Conservation (phyloP, 352 stramenopile genomes). For the Globisporangium canariense region DNA sequence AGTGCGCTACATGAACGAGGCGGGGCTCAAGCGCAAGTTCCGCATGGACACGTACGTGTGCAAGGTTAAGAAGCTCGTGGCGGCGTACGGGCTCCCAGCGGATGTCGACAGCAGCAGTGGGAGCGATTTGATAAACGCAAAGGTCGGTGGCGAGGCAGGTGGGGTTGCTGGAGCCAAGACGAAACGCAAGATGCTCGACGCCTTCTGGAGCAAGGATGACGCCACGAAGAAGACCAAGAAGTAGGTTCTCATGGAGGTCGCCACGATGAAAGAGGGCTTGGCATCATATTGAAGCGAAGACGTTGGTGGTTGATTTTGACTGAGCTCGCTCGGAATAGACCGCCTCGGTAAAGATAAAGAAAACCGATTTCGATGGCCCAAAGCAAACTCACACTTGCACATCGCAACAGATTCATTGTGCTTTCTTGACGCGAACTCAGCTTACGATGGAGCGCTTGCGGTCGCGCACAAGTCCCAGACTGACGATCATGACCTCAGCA, state of each 20-base stretch:
- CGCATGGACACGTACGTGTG: slow-evolving; percentile 87
- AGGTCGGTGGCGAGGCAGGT: background rate
- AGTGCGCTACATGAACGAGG: slow-evolving; percentile 99
- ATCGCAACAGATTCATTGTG: background rate
- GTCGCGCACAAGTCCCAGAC: slow-evolving; percentile 11
- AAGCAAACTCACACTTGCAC: background rate
- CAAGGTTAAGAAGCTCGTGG: slow-evolving; percentile 41
- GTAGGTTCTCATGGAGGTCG: background rate
- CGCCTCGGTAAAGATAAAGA: background rate
- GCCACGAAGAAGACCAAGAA: slow-evolving; percentile 7
- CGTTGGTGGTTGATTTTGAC: background rate
- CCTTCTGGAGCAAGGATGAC: slow-evolving; percentile 14
- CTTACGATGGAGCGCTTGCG: slow-evolving; percentile 8
- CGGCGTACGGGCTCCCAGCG: background rate
- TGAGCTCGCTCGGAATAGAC: background rate
- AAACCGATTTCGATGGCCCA: background rate
- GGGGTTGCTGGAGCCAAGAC: slow-evolving; percentile 6
- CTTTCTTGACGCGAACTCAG: background rate
- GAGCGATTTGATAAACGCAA: background rate
- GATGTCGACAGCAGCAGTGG: background rate
- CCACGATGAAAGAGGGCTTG: too few species aligned
- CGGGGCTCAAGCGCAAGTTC: slow-evolving; percentile 98
- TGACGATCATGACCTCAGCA: slow-evolving; percentile 1
- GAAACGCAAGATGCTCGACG: slow-evolving; percentile 31
- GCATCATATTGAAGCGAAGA: background rate